Evolutionary conservation across 306 rosid genomes (phyloP), one percentile per base, ranked within the genome.

Genomic region (Inga leiocalycina): DNA sequence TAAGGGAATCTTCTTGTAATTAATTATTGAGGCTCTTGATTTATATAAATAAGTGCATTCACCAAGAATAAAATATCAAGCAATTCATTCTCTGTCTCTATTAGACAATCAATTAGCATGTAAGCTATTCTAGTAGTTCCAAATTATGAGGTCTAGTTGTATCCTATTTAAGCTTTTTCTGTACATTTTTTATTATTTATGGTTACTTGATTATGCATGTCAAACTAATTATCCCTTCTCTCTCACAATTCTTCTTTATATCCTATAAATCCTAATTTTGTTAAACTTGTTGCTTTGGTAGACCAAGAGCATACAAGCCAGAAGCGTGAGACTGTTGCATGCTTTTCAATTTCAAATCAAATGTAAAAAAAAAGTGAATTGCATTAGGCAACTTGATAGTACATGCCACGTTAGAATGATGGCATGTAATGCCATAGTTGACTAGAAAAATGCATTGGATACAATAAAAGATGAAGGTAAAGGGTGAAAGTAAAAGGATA

Each of bases 231-330:
- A 44, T 66, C 62, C 71, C 37, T 72, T 66, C 64, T 75, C 59
- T 69, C 27, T 24, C 27, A 24, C 65, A 9, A 19, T 61, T 51
- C 59, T 84, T 79, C 27, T 37, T 54, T 17, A 34, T 62, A 48
- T 62, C 67, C 61, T 59, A 9, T 34, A 14, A 52, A 39, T 35
- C 57, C 44, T 66, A 66, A 80, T 41, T 48, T 35, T 64, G 51
- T 79, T 45, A 0, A 48, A 48, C 51, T 74, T 59, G 56, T 72
- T 86, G 83, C 71, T 83, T 75, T 84, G 84, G 83, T 88, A 96
- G 99, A 96, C 86, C 98, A 93, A 91, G 93, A 90, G 90, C 99
- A 93, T 81, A 91, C 99, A 6, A 93, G 98, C 84, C 99, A 93
- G 88, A 97, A 93, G 91, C 99, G 93, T 86, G 97, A 96, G 90